Percentiles rank a stretch among this genome's conserved stretches.
Evolutionary conservation across 2,329 filamentous ascomycete species (phyloP).

Genomic region (Cryphonectria naterciae): DNA sequence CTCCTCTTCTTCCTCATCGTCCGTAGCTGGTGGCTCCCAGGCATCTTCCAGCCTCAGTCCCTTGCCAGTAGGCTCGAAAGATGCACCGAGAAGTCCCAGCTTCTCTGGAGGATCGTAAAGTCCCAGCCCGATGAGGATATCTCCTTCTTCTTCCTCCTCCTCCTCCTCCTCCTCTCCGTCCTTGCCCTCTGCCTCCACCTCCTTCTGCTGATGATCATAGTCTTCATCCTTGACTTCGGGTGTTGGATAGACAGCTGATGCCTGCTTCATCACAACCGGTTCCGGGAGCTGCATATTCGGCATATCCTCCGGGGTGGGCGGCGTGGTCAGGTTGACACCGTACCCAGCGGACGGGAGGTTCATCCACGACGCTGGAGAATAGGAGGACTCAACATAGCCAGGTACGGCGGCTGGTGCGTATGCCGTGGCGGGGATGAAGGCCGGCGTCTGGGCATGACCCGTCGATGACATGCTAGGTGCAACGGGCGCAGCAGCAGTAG

Average conservation of each 20-base stretch:
- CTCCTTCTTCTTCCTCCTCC: constrained; percentile 56
- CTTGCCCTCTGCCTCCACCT: constrained; percentile 49
- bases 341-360: constrained; percentile 1
- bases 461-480: constrained; percentile 17
- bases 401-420: constrained; percentile 18
- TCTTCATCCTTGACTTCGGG: constrained; percentile 53
- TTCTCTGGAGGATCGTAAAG: constrained; percentile 76
- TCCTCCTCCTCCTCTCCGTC: constrained; percentile 38
- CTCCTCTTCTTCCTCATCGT: constrained; percentile 59
- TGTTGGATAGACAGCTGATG: constrained; percentile 52
- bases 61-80: constrained; percentile 64
- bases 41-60: constrained; percentile 82
- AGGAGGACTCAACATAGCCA: constrained; percentile 28
- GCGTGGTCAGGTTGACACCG: constrained; percentile 46
- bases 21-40: constrained; percentile 69
- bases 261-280: constrained; percentile 51
- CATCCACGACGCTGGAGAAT: constrained; percentile 26
- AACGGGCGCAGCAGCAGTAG: constrained; percentile 22
- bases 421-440: not conserved
- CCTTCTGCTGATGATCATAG: constrained; percentile 56
- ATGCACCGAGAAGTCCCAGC: constrained; percentile 52
- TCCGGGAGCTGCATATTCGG: constrained; percentile 55
- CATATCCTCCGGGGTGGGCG: constrained; percentile 64
- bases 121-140: constrained; percentile 81
- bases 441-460: constrained; percentile 8